Evolutionary conservation across 129 eudicot genomes (phyloP), one percentile per base, ranked within the genome.

Genomic region (Ambrosia artemisiifolia): DNA sequence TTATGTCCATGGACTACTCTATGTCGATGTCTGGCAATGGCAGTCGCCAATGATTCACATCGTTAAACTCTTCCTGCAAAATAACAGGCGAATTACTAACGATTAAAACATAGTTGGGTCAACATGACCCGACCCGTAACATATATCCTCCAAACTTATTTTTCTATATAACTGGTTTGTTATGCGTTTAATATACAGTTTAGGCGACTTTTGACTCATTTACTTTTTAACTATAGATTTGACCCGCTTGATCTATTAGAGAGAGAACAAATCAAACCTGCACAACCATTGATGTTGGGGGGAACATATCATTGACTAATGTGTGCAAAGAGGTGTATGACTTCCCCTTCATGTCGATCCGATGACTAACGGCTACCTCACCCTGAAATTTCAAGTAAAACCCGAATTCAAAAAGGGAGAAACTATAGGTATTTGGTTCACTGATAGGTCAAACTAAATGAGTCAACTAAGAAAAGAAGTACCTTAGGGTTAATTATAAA

Each of bases 401-500:
- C 33, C 55, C 49, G 20, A 14, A 14, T 20, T 17, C 16, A 30
- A 4, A 3, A 44, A 32, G 10, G 13, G 18, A 55, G 7, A 46
- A 13, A 38, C 16, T 12, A 3, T 40, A 40, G 5, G 13, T 61
- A 62, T 69, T 19, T 67, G 47, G 48, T 30, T 30, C 14, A n/a
- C 72, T 8, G 38, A 34, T 13, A 2, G 2, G 34, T 57, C 32
- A 16, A 56, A 10, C 65, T 5, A 32, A 32, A 28, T 24, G 11
- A 57, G 36, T 28, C 63, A 57, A 57, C 17, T 2, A 57, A 16
- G 63, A 11, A 57, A 32, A 56, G 18, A 30, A 19, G 11, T 84
- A 94, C 99, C 99, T 94, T 94, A 19, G 99, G 99, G 60, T 94
- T 94, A 53, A 94, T 94, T 43, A 94, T 94, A 73, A 94, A 94